These are phyloP conservation scores for Chlorophyllum brunneum DNA, from an alignment of 768 basidiomycete species.

Conservation along the genomic window DNA sequence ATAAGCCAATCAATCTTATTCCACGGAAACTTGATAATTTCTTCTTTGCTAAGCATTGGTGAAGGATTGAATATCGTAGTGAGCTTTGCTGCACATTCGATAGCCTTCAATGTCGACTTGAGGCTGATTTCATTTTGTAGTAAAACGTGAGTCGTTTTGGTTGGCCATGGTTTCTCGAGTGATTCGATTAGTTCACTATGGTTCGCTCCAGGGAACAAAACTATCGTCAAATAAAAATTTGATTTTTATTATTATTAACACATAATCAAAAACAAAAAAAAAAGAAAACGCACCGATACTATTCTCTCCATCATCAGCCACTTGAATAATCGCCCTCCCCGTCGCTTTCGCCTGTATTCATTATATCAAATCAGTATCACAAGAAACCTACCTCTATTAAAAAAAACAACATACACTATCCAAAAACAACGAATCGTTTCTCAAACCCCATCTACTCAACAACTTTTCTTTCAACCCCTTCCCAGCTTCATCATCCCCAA, in stretches of 20 bases:
- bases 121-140: constrained; percentile 58
- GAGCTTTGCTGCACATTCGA: constrained; percentile 21
- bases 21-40: constrained; percentile 48
- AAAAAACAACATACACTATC: constrained; percentile 18
- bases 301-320: constrained; percentile 55
- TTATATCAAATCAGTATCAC: not conserved
- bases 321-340: constrained; percentile 60
- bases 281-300: constrained; percentile 45
- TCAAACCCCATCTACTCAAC: constrained; percentile 38
- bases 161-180: constrained; percentile 29
- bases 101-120: constrained; percentile 34
- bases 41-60: constrained; percentile 39
- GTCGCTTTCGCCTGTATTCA: constrained; percentile 37
- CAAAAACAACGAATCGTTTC: not conserved
- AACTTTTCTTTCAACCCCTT: constrained; percentile 38
- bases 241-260: too few relatives aligned
- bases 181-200: constrained; percentile 28
- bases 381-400: not conserved
- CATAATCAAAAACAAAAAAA: not conserved
- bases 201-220: constrained; percentile 59
- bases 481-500: constrained; percentile 45
- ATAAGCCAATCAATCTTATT: constrained; percentile 48
- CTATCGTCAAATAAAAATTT: constrained; percentile 24
- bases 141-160: constrained; percentile 44
- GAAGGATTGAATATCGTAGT: constrained; percentile 54